A percentile compares a stretch with the other conserved stretches of the same genome.
phyloP scores from a whole-genome alignment of 176 grass and related monocot genomes.

The Phoenix roebelenii region DNA sequence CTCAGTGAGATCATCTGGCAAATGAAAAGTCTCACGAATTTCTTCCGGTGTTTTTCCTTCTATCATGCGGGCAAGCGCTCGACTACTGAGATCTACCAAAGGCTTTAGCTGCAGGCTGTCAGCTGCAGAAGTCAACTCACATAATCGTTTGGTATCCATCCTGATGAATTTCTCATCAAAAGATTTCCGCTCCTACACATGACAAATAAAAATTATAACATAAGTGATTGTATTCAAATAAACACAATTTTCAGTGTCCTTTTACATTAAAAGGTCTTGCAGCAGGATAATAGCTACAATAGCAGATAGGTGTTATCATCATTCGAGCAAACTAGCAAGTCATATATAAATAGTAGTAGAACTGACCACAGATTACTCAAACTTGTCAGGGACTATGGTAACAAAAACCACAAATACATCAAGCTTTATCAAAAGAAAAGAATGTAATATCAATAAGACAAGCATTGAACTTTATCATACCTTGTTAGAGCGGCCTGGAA shows the following conservation, averaged over 20 bases:
- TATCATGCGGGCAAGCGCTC: slow-evolving; percentile 16
- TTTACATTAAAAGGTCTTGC: too few species aligned
- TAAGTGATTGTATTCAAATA: too few species aligned
- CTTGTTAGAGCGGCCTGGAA: slow-evolving; percentile 94
- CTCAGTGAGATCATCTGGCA: slow-evolving; percentile 37
- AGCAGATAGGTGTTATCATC: too few species aligned
- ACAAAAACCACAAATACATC: too few species aligned
- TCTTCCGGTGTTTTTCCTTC: slow-evolving; percentile 15
- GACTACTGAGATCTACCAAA: slow-evolving; percentile 21
- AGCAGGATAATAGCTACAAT: too few species aligned
- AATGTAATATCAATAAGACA: background rate
- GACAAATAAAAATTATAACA: slow-evolving; percentile 8
- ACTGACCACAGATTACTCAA: too few species aligned
- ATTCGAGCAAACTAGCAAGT: too few species aligned
- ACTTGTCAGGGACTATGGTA: too few species aligned
- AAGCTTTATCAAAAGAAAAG: background rate
- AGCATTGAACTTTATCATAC: slow-evolving; percentile 20
- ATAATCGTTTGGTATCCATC: slow-evolving; percentile 3
- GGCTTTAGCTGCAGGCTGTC: slow-evolving; percentile 14
- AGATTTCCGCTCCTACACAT: slow-evolving; percentile 36
- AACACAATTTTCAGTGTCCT: too few species aligned
- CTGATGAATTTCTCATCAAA: slow-evolving; percentile 19
- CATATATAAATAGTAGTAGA: too few species aligned
- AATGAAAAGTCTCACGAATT: slow-evolving; percentile 16
- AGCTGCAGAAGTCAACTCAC: slow-evolving; percentile 15